A percentile compares a stretch with the other conserved stretches of the same genome.
Conservation (phyloP, 805 yeast genomes). For the Babjeviella inositovora region DNA sequence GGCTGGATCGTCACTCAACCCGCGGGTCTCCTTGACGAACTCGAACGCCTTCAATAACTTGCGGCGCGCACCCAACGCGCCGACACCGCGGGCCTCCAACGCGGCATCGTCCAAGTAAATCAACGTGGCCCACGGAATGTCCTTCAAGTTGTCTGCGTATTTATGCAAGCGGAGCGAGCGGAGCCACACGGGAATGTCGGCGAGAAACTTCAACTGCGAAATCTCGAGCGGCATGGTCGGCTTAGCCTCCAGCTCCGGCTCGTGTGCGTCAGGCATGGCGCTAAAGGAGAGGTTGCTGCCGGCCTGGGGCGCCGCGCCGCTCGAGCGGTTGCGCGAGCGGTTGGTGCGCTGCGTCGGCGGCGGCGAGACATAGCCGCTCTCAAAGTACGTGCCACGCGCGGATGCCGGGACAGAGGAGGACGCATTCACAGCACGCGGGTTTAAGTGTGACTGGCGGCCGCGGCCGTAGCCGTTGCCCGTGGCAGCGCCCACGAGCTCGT, state of each 20-base stretch:
- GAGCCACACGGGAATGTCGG: conserved; percentile 86
- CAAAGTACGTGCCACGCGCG: too few species aligned
- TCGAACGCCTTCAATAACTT: conserved; percentile 86
- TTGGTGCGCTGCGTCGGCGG: too few species aligned
- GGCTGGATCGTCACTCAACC: too few species aligned
- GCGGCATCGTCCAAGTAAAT: conserved; percentile 53
- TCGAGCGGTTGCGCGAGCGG: conserved; percentile 1
- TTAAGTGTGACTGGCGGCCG: too few species aligned
- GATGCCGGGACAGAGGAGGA: too few species aligned
- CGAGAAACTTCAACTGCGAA: conserved; percentile 35
- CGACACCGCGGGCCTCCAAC: conserved; percentile 68
- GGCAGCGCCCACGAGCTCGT: too few species aligned
- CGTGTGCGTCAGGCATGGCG: conserved; percentile 1
- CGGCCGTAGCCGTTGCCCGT: too few species aligned
- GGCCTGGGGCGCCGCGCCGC: too few species aligned
- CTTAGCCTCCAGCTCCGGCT: too few species aligned
- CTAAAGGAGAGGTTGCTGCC: neutral
- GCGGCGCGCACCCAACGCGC: conserved; percentile 91
- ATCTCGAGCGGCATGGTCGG: conserved; percentile 33
- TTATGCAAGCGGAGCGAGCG: conserved; percentile 82
- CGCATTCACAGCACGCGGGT: too few species aligned
- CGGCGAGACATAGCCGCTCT: too few species aligned
- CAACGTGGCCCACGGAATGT: conserved; percentile 65
- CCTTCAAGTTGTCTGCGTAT: conserved; percentile 73
- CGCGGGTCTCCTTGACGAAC: conserved; percentile 49